Base-by-base conservation (phyloP, 2,329 filamentous ascomycete species). In the Epichloe gansuensis region DNA sequence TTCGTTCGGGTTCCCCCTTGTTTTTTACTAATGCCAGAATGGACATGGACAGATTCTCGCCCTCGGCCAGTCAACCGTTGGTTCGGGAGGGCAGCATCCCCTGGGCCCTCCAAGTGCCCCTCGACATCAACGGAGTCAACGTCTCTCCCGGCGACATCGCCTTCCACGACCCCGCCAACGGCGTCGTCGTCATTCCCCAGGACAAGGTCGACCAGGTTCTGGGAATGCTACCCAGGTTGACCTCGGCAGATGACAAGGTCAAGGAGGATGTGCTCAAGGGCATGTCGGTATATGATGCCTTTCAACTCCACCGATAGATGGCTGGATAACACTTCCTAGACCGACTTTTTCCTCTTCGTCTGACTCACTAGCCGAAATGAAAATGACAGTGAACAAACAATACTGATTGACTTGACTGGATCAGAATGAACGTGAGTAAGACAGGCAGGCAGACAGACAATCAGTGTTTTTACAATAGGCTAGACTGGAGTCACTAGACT, bases 161-260 rank as follows among this genome's bases (percentile, higher is more conserved):
- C 46, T 82, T 88, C 66, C 78, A 80, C 52, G 86, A 90, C 63
- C 75, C 80, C 4, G 69, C 72, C n/a, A 85, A 88, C 57, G 86
- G 83, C 0, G 78, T 85, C 1, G 84, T 87, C 12, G 74, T 80
- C 31, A 84, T 90, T 53, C 86, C 86, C 1, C 69, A 71, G 47
- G 75, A 74, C 37, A 77, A 80, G 60, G 63, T 88, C 9, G 72
- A 75, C 11, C 74, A 77, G 47, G 78, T 88, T 21, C 61, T 87
- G 12, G 76, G 78, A 48, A 61, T 88, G 57, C 70, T 85, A 58
- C 81, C 82, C 55, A 54, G 60, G 53, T 62, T 75, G 39, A 67
- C 66, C 5, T 59, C 62, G 5, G 78, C 80, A 41, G 82, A 85
- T 63, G 75, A 78, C 48, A 74, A 73, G 62, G 80, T 82, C n/a